Base-by-base conservation (phyloP, 2,329 filamentous ascomycete species). In the Aspergillus pseudonomiae region DNA sequence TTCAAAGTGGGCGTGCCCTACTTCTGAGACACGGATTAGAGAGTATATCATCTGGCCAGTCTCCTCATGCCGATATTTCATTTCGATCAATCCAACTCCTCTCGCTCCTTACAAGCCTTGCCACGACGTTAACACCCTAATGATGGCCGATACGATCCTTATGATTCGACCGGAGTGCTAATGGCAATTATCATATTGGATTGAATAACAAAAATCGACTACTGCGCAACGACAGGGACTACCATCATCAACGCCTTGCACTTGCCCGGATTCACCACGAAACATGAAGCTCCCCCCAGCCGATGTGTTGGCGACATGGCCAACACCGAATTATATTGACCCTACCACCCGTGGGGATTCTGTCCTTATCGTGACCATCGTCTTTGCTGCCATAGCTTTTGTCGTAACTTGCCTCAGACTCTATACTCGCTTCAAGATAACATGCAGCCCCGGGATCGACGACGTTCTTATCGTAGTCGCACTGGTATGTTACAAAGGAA, bases 391-490 rank as follows among this genome's bases (percentile, higher is more conserved):
- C 4, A 50, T 84, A 4, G 77, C 80, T 1, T 73, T 80, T 11
- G 32, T 80, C 1, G 70, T 82, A 2, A 80, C 82, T 58, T 60
- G 67, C 16, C 74, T 82, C 36, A 79, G 84, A 24, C 72, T 85
- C 52, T 85, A 80, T 71, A 82, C 82, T 19, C 77, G 83, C 19
- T 32, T 82, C 1, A 68, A 71, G 14, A 76, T 85, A 30, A 80
- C 80, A 12, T 80, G 75, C 65, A 84, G 79, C 24, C 74, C 79
- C 32, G 83, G 83, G 16, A 26, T 81, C 6, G 83, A 85, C 63
- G 83, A 85, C 67, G 63, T 78, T 21, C 68, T 85, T 12, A 81
- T 84, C 56, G 67, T 81, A 41, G 50, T 80, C 41, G 79, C 80
- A 11, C 75, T 84, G 68, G 65, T 83, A 68, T 26, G 69, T 66